phyloP scores from a whole-genome alignment of 2,329 filamentous ascomycete species.

The Pseudogymnoascus sp. region DNA sequence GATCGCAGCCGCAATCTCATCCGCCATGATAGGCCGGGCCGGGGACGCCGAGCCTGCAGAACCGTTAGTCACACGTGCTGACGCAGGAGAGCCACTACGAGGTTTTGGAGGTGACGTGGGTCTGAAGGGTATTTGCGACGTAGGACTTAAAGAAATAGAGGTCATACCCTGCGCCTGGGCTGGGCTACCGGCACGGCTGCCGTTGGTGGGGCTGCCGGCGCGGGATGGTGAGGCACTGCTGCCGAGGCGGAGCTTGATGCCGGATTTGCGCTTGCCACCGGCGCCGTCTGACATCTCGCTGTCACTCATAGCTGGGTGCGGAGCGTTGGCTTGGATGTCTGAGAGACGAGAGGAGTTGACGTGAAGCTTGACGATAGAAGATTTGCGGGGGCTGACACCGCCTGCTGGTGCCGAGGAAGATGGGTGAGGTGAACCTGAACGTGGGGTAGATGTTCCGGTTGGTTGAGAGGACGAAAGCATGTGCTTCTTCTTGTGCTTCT shows the following conservation, averaged over 20 bases:
- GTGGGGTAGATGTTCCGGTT: slow-evolving; percentile 48
- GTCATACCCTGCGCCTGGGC: slow-evolving; percentile 20
- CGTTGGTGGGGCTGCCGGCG: slow-evolving; percentile 40
- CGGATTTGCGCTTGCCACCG: slow-evolving; percentile 49
- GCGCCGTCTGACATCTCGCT: slow-evolving; percentile 57
- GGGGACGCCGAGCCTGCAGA: background rate
- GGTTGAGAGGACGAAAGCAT: slow-evolving; percentile 37
- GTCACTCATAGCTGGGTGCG: slow-evolving; percentile 52
- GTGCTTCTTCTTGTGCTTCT: slow-evolving; percentile 68
- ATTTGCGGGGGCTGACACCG: slow-evolving; percentile 22
- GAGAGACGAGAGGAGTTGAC: slow-evolving; percentile 25
- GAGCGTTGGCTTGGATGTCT: slow-evolving; percentile 21
- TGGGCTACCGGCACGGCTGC: slow-evolving; percentile 56
- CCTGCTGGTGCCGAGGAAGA: slow-evolving; percentile 17
- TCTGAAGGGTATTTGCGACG: background rate
- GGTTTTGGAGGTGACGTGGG: background rate
- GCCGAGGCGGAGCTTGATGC: slow-evolving; percentile 44
- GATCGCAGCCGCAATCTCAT: slow-evolving; percentile 47
- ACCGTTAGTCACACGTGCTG: background rate
- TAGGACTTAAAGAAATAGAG: background rate
- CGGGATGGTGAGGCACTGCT: slow-evolving; percentile 23
- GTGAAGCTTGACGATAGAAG: slow-evolving; percentile 24
- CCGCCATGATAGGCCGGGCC: slow-evolving; percentile 29
- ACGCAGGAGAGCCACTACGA: background rate
- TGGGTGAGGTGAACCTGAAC: slow-evolving; percentile 21